Conservation (phyloP, 768 basidiomycete genomes). For the Rhizopogon vulgaris region DNA sequence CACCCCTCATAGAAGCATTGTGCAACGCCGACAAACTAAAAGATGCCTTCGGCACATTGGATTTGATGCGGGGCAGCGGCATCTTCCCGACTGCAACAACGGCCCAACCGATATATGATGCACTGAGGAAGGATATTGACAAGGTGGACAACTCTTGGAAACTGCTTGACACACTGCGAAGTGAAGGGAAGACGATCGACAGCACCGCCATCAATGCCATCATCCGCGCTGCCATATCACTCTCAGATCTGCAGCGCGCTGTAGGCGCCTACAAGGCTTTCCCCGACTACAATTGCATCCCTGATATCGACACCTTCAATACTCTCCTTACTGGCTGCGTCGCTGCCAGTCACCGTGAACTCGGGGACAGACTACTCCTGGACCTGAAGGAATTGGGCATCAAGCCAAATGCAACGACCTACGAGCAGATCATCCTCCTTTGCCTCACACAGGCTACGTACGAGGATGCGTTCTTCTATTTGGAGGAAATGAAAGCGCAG, state of each 20-base stretch:
- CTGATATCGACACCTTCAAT: conserved; percentile 65
- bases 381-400: conserved; percentile 60
- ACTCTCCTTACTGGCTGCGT: conserved; percentile 62
- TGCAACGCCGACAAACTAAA: conserved; percentile 49
- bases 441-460: conserved; percentile 68
- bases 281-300: conserved; percentile 45
- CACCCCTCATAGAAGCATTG: conserved; percentile 72
- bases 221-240: conserved; percentile 52
- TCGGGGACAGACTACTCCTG: conserved; percentile 60
- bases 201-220: conserved; percentile 59
- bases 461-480: conserved; percentile 84
- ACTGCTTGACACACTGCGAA: conserved; percentile 53
- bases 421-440: conserved; percentile 60
- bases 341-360: conserved; percentile 47
- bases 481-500: conserved; percentile 80
- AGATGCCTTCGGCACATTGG: conserved; percentile 56
- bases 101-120: conserved; percentile 44
- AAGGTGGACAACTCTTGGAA: conserved; percentile 60
- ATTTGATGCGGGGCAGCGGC: conserved; percentile 50
- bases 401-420: conserved; percentile 53
- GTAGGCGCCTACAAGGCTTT: conserved; percentile 70
- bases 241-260: conserved; percentile 70
- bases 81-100: conserved; percentile 48
- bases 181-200: conserved; percentile 47
- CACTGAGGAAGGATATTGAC: conserved; percentile 42